Conservation (phyloP, 139 green algal genomes). For the Monoraphidium neglectum region DNA sequence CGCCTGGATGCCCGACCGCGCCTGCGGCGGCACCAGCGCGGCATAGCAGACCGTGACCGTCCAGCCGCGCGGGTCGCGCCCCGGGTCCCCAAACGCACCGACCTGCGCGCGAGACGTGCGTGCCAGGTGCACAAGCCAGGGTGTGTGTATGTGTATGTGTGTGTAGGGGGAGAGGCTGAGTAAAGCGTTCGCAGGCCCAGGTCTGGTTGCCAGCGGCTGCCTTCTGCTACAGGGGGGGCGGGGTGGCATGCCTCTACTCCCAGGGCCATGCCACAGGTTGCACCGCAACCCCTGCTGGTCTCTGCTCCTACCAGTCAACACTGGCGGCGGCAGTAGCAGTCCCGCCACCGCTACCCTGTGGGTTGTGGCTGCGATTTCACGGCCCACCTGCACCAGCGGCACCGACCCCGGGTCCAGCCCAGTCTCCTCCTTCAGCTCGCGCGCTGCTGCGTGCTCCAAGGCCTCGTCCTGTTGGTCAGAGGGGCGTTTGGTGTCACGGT, state of each 20-base stretch:
- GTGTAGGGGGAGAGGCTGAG: not conserved
- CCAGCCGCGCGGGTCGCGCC: constrained; percentile 86
- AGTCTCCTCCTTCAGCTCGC: constrained; percentile 91
- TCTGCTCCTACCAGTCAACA: not conserved
- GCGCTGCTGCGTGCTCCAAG: constrained; percentile 71
- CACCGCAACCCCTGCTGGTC: not conserved
- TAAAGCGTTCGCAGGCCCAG: no score
- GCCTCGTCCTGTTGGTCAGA: no score
- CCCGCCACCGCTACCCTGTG: not conserved
- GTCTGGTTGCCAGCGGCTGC: no score
- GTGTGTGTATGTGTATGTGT: not conserved
- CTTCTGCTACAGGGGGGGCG: no score
- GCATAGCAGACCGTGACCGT: constrained; percentile 81
- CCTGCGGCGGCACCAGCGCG: constrained; percentile 63
- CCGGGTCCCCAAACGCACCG: constrained; percentile 82
- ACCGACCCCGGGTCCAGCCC: constrained; percentile 50
- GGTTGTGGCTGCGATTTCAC: no score
- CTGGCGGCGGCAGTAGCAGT: not conserved
- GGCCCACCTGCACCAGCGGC: not conserved
- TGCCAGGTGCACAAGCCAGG: not conserved
- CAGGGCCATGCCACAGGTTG: constrained; percentile 3
- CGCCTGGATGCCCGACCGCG: constrained; percentile 63
- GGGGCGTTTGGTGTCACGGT: no score
- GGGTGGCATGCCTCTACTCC: not conserved
- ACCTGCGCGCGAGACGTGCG: constrained; percentile 46